Evolutionary conservation across 1,284 basidiomycete genomes (phyloP), one percentile per base, ranked within the genome.

Genomic region (Trametes pubescens): DNA sequence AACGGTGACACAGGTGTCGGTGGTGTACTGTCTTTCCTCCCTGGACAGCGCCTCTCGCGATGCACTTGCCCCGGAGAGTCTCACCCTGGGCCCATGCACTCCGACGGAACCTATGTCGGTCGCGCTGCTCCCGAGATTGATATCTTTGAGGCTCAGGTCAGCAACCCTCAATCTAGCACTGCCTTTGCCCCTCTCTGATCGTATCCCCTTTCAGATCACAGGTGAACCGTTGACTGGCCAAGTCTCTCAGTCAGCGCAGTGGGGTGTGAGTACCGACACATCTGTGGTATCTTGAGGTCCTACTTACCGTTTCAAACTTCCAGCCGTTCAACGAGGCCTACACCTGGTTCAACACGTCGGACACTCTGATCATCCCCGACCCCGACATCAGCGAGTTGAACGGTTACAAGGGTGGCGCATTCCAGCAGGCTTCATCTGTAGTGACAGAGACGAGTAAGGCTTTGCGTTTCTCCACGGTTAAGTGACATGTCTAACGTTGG

Each of bases 41-140:
- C 93, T 1, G 95, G 95, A 0, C 90, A 91, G 70, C 81, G 86
- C 37, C 74, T 89, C n/a, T 94, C 92, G 5, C 84, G 91, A 0
- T 97, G 95, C 77, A 95, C 94, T 2, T 97, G 95, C 73, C 80
- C 87, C 0, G 85, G 85, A n/a, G 87, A 89, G 57, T 86, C 89
- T 52, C 95, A 97, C 72, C 95, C 95, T 0, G 95, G 95, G 0
- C 95, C 95, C 14, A 80, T 73, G 35, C 78, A 79, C 55, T 62
- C 72, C 18, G 82, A 86, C 70, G 85, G 85, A 11, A 84, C 84
- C 14, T 90, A 82, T 57, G 85, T 87, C 9, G 95, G 94, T n/a
- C 85, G 95, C 59, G 84, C 89, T 6, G 92, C 92, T 0, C 94
- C 94, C 0, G 94, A 96, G 79, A 93, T 96, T 67, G 93, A 95